Conservation (phyloP, 306 rosid species). For the Cucurbita maxima region DNA sequence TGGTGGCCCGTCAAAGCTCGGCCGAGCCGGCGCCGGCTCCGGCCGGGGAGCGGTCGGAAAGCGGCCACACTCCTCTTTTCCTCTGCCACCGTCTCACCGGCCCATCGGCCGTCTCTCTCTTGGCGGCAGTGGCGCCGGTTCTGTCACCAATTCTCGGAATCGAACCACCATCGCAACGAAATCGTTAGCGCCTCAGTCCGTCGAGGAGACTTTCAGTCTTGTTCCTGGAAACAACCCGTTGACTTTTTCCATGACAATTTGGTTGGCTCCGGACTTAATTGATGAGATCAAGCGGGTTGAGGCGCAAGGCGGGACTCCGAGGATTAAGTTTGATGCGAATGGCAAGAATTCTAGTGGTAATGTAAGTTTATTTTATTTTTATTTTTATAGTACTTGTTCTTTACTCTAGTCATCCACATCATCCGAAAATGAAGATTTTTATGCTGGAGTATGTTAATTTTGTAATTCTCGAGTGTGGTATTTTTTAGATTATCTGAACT, state of each 20-base stretch:
- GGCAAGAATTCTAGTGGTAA: conserved; percentile 49
- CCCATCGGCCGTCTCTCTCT: conserved; percentile 49
- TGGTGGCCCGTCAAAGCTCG: conserved; percentile 65
- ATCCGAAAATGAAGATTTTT: not conserved
- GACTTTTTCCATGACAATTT: conserved; percentile 74
- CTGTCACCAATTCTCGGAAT: conserved; percentile 16
- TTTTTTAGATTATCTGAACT: not conserved
- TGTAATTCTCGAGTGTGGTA: not conserved
- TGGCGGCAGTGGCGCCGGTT: conserved; percentile 26
- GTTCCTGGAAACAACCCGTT: conserved; percentile 54
- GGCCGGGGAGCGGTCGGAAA: conserved; percentile 44
- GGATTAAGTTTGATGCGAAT: conserved; percentile 56
- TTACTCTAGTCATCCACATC: not conserved
- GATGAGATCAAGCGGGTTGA: conserved; percentile 95
- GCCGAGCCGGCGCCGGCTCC: conserved; percentile 40
- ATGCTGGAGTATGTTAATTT: not conserved
- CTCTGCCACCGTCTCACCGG: conserved; percentile 40
- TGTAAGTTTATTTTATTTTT: conserved; percentile 23
- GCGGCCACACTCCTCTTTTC: conserved; percentile 36
- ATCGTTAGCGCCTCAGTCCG: conserved; percentile 24
- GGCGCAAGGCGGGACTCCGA: conserved; percentile 62
- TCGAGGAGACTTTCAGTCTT: conserved; percentile 65
- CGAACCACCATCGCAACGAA: conserved; percentile 19
- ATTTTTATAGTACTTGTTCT: not conserved
- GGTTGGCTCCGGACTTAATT: conserved; percentile 66